Evolutionary conservation across 2,329 filamentous ascomycete species (phyloP).

Genomic region (Pseudogymnoascus verrucosus): DNA sequence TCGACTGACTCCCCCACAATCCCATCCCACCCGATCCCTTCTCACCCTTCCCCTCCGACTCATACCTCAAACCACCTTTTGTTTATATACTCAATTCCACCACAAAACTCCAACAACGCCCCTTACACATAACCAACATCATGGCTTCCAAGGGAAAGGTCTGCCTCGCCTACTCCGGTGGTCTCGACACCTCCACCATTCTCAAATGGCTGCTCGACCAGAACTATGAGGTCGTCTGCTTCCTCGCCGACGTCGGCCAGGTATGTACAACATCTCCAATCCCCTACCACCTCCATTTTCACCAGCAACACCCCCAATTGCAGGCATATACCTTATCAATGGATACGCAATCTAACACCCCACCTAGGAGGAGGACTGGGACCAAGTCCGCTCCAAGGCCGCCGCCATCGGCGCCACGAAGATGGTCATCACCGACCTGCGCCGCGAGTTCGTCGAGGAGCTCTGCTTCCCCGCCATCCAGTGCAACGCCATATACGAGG

Average conservation of each 20-base stretch:
- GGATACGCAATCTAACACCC: background rate
- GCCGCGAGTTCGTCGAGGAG: slow-evolving; percentile 70
- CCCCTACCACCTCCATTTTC: background rate
- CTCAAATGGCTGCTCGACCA: slow-evolving; percentile 40
- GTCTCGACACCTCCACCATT: slow-evolving; percentile 38
- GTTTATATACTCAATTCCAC: slow-evolving; percentile 8
- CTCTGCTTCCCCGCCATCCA: slow-evolving; percentile 74
- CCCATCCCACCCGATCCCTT: slow-evolving; percentile 3
- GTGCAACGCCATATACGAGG: slow-evolving; percentile 64
- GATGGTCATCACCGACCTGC: slow-evolving; percentile 50
- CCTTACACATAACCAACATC: background rate
- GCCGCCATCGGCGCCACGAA: slow-evolving; percentile 33
- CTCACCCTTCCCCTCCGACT: slow-evolving; percentile 2
- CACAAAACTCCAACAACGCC: background rate
- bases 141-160: slow-evolving; percentile 23
- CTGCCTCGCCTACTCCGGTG: slow-evolving; percentile 36
- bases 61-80: slow-evolving; percentile 2
- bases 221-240: slow-evolving; percentile 40
- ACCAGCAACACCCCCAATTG: background rate
- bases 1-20: slow-evolving; percentile 4
- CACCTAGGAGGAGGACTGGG: slow-evolving; percentile 27
- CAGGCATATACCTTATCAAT: slow-evolving; percentile 4
- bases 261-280: slow-evolving; percentile 34
- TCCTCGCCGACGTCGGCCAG: slow-evolving; percentile 65
- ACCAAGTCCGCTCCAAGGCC: slow-evolving; percentile 65